These are phyloP conservation scores for Phanerodontia chrysosporium DNA, from an alignment of 768 basidiomycete species.

Conservation along the genomic window DNA sequence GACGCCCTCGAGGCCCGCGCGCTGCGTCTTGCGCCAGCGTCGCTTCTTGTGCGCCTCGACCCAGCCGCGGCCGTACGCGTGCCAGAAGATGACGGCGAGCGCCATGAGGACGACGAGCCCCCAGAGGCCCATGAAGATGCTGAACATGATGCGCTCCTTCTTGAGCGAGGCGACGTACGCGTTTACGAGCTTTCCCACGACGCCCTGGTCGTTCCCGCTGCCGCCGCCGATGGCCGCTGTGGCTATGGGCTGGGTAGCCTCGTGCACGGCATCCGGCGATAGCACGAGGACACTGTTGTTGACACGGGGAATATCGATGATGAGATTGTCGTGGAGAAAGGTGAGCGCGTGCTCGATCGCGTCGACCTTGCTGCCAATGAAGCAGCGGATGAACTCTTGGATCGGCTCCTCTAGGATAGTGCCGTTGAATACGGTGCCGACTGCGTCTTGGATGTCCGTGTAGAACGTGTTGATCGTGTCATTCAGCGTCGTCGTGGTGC, in stretches of 20 bases:
- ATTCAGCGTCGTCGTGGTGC: slow-evolving; percentile 84
- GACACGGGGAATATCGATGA: slow-evolving; percentile 74
- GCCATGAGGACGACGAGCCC: slow-evolving; percentile 79
- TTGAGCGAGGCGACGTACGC: slow-evolving; percentile 68
- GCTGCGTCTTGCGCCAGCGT: slow-evolving; percentile 50
- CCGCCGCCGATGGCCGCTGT: slow-evolving; percentile 72
- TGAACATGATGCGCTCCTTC: slow-evolving; percentile 82
- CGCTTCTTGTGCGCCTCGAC: slow-evolving; percentile 44
- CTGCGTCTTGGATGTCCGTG: slow-evolving; percentile 72
- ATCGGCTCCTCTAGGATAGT: slow-evolving; percentile 80
- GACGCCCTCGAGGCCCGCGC: slow-evolving; percentile 43
- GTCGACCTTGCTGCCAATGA: slow-evolving; percentile 88
- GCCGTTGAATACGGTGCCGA: slow-evolving; percentile 76
- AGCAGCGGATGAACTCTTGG: slow-evolving; percentile 83
- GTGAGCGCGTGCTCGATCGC: slow-evolving; percentile 86
- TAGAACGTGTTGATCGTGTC: slow-evolving; percentile 85
- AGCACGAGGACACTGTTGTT: slow-evolving; percentile 74
- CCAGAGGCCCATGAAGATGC: slow-evolving; percentile 83
- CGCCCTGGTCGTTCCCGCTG: slow-evolving; percentile 46
- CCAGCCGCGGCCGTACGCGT: slow-evolving; percentile 52
- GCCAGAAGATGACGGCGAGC: slow-evolving; percentile 64
- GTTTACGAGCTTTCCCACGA: slow-evolving; percentile 70
- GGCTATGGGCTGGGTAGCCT: slow-evolving; percentile 75
- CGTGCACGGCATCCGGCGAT: slow-evolving; percentile 65
- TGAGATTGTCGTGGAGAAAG: slow-evolving; percentile 85